Base-by-base conservation (phyloP, 75 land plant species). In the Sequoiadendron giganteum region DNA sequence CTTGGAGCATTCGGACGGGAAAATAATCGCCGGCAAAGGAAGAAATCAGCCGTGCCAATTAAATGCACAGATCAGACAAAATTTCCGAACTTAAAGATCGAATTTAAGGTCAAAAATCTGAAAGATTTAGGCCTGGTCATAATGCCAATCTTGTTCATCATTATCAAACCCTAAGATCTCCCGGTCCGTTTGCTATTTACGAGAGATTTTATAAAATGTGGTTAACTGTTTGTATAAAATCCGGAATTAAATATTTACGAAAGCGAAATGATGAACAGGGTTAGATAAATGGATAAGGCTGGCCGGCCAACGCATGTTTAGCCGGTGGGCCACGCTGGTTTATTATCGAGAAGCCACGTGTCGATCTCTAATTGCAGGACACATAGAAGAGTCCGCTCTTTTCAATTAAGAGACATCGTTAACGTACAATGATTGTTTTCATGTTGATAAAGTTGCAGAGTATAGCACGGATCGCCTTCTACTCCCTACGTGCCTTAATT, bases 241-340 rank as follows among this genome's bases (percentile, higher is more conserved):
- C 84, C 84, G 84, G 47, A 19, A 82, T 82, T 82, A 82, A 47
- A 82, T 82, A 82, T 45, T 25, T 10, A 13, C 1, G 84, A 82
- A 82, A 82, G 84, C 84, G 54, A 82, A 82, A 42, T 34, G n/a
- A 25, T 39, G 25, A 43, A 43, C 10, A 40, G 21, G n/a, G 14
- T 49, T n/a, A 82, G n/a, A n/a, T 82, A 82, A 82, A 49, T 82
- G 84, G 84, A 82, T 82, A 82, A 82, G 84, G 48, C 30, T 45
- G 49, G 83, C 83, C 83, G 49, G 83, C 83, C 83, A 81, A 11
- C 49, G 52, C 13, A 40, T 82, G 84, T 82, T 47, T n/a, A 40
- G 30, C 52, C 84, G 84, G 49, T 32, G 3, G 11, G 16, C 84
- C 84, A n/a, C 34, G 14, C 84, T 82, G 49, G 83, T 6, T 28